These are phyloP conservation scores for Crataegus laevigata DNA, from an alignment of 306 rosid species.

Conservation along the genomic window DNA sequence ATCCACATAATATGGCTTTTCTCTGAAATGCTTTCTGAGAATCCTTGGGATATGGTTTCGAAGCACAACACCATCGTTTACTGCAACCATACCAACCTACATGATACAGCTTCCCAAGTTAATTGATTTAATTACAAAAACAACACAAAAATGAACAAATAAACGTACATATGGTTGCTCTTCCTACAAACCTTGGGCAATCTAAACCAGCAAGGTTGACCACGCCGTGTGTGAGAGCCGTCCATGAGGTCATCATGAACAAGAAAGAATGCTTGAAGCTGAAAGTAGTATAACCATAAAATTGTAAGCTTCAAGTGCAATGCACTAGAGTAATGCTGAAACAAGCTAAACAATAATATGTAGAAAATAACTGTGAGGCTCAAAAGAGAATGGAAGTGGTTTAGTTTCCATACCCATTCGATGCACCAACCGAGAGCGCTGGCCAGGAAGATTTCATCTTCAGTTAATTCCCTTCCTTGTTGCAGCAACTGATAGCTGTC, in stretches of 20 bases:
- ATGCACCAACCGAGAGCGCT: constrained; percentile 45
- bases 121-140: constrained; percentile 8
- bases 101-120: background rate
- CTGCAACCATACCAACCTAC: constrained; percentile 80
- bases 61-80: constrained; percentile 62
- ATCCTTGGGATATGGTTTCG: constrained; percentile 68
- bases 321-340: background rate
- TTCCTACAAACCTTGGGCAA: constrained; percentile 28
- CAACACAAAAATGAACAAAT: background rate
- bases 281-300: background rate
- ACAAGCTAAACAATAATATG: background rate
- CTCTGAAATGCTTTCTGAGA: constrained; percentile 69
- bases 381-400: background rate
- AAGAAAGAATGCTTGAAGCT: constrained; percentile 38
- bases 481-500: constrained; percentile 32
- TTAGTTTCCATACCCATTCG: constrained; percentile 30
- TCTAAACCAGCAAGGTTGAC: constrained; percentile 40
- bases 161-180: background rate
- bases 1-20: constrained; percentile 68
- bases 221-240: constrained; percentile 31
- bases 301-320: background rate
- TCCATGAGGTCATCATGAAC: constrained; percentile 42
- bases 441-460: constrained; percentile 35
- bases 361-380: background rate
- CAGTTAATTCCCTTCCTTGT: constrained; percentile 19